Evolutionary conservation across 129 eudicot genomes (phyloP).

Genomic region (Escallonia rubra): DNA sequence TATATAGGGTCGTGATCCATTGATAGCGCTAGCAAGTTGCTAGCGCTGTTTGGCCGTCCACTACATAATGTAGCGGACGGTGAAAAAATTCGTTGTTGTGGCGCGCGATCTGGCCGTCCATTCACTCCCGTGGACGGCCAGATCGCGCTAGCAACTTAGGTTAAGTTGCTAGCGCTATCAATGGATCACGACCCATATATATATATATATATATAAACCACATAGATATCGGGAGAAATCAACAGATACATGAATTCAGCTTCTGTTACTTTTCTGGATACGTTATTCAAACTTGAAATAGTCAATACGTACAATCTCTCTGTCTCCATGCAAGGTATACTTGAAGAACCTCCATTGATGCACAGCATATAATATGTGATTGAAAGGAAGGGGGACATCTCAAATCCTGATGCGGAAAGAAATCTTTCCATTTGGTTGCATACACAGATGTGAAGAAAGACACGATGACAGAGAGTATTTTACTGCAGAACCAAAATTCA

Average conservation of each 20-base stretch:
- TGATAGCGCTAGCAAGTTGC: no score
- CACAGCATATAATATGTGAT: slow-evolving; percentile 58
- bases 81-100: background rate
- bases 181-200: no score
- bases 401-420: slow-evolving; percentile 54
- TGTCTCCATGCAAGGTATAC: slow-evolving; percentile 87
- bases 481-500: slow-evolving; percentile 46
- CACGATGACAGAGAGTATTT: slow-evolving; percentile 68
- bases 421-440: slow-evolving; percentile 62
- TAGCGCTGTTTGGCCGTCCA: no score
- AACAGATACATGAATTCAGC: background rate
- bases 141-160: no score
- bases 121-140: no score
- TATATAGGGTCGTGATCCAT: no score
- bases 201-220: background rate
- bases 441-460: slow-evolving; percentile 71
- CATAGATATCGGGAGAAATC: background rate
- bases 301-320: slow-evolving; percentile 52
- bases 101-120: no score
- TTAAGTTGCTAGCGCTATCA: no score
- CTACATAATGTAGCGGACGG: no score
- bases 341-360: slow-evolving; percentile 79
- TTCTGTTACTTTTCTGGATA: background rate
- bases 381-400: slow-evolving; percentile 56
- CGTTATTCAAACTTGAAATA: background rate